Base-by-base conservation (phyloP, 441 rosid genomes). In the Euphorbia schlechtendalii region DNA sequence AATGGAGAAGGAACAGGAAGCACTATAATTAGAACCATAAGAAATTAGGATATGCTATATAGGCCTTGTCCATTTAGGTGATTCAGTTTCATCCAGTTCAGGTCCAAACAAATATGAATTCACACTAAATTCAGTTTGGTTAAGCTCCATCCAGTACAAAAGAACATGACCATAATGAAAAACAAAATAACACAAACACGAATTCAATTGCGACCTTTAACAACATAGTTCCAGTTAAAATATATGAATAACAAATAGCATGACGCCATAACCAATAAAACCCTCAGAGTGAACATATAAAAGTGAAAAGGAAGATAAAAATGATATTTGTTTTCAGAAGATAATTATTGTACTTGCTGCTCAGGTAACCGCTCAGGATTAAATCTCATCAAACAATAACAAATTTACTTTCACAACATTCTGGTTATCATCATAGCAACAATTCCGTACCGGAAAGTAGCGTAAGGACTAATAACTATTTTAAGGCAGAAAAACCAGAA, bases 321-420 rank as follows among this genome's bases (percentile, higher is more conserved):
- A 15, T 32, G 13, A 53, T 13, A 5, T 38, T 38, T 38, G 8
- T 5, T n/a, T 45, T 22, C 15, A n/a, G 36, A 36, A 38, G 21
- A 14, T 13, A 20, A 17, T 6, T n/a, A 11, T 45, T 17, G 5
- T 15, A 32, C 14, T 25, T 17, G 58, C 69, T 70, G 78, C 78
- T 73, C 71, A 65, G 76, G 48, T 68, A 79, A 79, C 81, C 78
- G 65, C 76, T 65, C 72, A 66, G 71, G 77, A 36, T 61, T 20
- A 61, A 66, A 56, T 56, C 64, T 63, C 71, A 71, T 63, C 27
- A 70, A 73, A 67, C 57, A 63, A 58, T 43, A 34, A n/a, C 0
- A 62, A 8, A 53, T n/a, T 36, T 45, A 68, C 73, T 66, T 65
- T 71, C 69, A 32, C 49, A 48, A 46, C 22, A 12, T 72, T 41